Percentiles rank a stretch among this genome's conserved stretches.
These are phyloP conservation scores for Volvox reticuliferus DNA, from an alignment of 139 green algal genomes.

Conservation along the genomic window DNA sequence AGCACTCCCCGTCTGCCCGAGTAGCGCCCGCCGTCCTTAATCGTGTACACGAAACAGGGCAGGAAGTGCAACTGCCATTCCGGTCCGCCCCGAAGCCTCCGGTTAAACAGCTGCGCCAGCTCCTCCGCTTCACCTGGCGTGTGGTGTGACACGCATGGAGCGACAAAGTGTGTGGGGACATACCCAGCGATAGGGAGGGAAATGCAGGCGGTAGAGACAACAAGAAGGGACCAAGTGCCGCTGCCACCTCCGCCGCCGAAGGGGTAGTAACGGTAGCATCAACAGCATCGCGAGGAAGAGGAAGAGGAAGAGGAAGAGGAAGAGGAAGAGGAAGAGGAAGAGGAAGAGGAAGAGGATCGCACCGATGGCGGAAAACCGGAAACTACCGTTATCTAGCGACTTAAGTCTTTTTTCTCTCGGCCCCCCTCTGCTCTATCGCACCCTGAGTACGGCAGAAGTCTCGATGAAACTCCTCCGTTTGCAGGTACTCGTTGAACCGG, in stretches of 20 bases:
- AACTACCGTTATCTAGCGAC: too few species aligned
- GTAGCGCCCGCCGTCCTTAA: slow-evolving; percentile 27
- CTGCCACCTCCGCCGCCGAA: too few species aligned
- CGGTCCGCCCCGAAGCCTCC: neutral
- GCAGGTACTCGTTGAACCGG: slow-evolving; percentile 34
- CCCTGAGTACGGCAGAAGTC: slow-evolving; percentile 55
- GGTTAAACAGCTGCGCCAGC: slow-evolving; percentile 55
- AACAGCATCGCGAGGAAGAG: neutral
- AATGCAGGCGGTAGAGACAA: neutral
- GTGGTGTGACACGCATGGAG: too few species aligned
- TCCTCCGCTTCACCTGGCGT: slow-evolving; percentile 54
- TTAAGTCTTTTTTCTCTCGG: too few species aligned
- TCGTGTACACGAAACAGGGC: slow-evolving; percentile 47
- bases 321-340: neutral
- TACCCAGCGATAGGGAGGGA: too few species aligned
- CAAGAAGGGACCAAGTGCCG: neutral
- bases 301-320: neutral
- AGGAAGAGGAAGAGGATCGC: too few species aligned
- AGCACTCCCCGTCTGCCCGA: neutral
- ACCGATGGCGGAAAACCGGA: too few species aligned
- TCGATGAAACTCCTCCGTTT: slow-evolving; percentile 13
- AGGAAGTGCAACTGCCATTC: slow-evolving; percentile 55
- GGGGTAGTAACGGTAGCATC: too few species aligned
- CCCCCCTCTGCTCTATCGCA: neutral
- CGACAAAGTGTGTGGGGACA: too few species aligned